phyloP scores from a whole-genome alignment of 805 yeast genomes.

The Teunomyces barrocoloradensis region DNA sequence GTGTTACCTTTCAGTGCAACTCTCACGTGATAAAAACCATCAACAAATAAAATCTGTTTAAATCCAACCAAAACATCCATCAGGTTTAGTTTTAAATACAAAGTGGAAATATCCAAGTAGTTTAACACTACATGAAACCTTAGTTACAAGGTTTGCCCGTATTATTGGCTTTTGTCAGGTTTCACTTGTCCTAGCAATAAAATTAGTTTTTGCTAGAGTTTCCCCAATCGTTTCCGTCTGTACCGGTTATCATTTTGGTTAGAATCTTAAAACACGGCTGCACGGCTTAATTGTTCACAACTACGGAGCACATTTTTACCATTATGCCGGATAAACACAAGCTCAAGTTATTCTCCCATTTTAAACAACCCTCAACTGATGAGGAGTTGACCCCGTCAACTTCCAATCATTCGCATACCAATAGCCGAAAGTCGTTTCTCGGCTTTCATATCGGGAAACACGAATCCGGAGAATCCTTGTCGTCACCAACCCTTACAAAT shows the following conservation, averaged over 20 bases:
- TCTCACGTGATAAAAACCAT: constrained; percentile 1
- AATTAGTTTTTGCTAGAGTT: constrained; percentile 1
- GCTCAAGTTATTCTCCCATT: constrained; percentile 39
- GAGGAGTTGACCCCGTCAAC: constrained; percentile 28
- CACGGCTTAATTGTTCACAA: not conserved
- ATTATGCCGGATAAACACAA: constrained; percentile 45
- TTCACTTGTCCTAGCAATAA: not conserved
- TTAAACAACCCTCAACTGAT: constrained; percentile 25
- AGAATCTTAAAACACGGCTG: not conserved
- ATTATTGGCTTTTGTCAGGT: not conserved
- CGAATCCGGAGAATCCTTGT: constrained; percentile 36
- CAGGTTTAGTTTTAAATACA: not conserved
- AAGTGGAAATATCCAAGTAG: not conserved
- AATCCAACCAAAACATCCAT: not conserved
- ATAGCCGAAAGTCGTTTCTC: constrained; percentile 27
- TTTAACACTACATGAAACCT: not conserved
- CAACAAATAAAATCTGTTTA: constrained; percentile 4
- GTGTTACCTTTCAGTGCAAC: not conserved
- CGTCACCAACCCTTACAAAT: constrained; percentile 36
- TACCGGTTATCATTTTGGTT: not conserved
- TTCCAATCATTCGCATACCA: constrained; percentile 25
- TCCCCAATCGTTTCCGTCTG: constrained; percentile 3
- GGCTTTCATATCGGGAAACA: constrained; percentile 44
- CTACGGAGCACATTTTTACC: not conserved
- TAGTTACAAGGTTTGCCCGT: not conserved